Base-by-base conservation (phyloP, 2,329 filamentous ascomycete genomes). In the Ophiobolus disseminans region DNA sequence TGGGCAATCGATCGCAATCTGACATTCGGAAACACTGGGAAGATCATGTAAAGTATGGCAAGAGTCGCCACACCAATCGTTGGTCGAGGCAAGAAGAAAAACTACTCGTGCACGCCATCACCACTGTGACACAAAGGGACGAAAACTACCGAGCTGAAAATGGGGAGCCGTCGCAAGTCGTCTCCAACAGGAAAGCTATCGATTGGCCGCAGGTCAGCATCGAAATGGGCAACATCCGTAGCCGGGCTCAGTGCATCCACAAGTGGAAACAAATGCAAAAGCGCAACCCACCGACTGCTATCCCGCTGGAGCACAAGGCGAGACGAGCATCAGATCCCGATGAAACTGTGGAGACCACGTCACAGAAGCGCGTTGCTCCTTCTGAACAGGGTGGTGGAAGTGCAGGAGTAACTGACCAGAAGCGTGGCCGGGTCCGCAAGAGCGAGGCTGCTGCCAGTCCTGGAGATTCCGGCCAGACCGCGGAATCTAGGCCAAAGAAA, bases 21-120 rank as follows among this genome's bases (percentile, higher is more conserved):
- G 87, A 90, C 63, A 79, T 86, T 42, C 82, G 87, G 40, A 87
- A 90, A 66, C 84, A 88, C 3, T 89, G 86, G 76, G 80, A 85
- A 30, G 88, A 90, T 60, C 85, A 87, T 60, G 73, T 88, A 17
- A 74, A 86, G 36, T 86, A 83, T 44, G 81, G 81, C 16, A 76
- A 80, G 5, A 78, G 76, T 0, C 75, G 77, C 46, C 78, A 77
- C 23, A 80, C 76, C 32, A 80, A 82, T 25, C 69, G 73, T 1
- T 91, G 89, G 88, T 77, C 75, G 1, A 71, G 80, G 14, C 76
- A 80, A 0, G 88, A 91, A 60, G 85, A 88, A 60, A 69, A 73
- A 0, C 72, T 66, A 8, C 73, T 90, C 20, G 75, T 76, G 1
- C 66, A 74, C 1, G 77, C 80, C 8, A 81, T 91, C 3, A 70